Evolutionary conservation across 768 basidiomycete genomes (phyloP).

Genomic region (Fomitopsis pulvina): DNA sequence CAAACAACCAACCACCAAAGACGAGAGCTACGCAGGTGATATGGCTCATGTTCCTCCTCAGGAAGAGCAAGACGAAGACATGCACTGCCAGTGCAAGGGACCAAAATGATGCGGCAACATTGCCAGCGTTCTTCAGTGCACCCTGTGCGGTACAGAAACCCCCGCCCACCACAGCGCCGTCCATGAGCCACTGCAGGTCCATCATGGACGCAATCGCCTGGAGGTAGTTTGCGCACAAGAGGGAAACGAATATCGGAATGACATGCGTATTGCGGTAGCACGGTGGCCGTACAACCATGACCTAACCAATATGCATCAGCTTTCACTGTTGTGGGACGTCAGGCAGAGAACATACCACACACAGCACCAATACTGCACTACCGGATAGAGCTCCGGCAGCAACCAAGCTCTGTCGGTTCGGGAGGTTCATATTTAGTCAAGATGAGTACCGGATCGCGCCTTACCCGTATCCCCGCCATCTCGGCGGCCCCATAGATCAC

Average conservation of each 20-base stretch:
- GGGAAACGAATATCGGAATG: conserved; percentile 23
- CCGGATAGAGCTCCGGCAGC: conserved; percentile 21
- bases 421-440: neutral
- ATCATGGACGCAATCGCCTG: conserved; percentile 28
- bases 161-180: conserved; percentile 20
- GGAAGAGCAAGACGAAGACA: conserved; percentile 34
- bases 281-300: conserved; percentile 10
- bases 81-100: conserved; percentile 27
- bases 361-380: conserved; percentile 18
- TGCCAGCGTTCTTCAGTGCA: conserved; percentile 35
- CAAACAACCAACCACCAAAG: conserved; percentile 28
- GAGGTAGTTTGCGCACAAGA: conserved; percentile 26
- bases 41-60: conserved; percentile 23
- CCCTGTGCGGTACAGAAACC: conserved; percentile 26
- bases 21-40: conserved; percentile 17
- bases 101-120: conserved; percentile 39
- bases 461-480: conserved; percentile 9
- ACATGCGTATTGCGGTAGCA: conserved; percentile 20
- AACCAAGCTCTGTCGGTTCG: conserved; percentile 16
- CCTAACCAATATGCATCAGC: conserved; percentile 7
- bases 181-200: conserved; percentile 23
- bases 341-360: conserved; percentile 8
- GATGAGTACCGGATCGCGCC: neutral
- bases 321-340: neutral
- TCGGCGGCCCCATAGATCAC: conserved; percentile 7